These are phyloP conservation scores for Daphne laureola DNA, from an alignment of 441 rosid genomes.

Conservation along the genomic window DNA sequence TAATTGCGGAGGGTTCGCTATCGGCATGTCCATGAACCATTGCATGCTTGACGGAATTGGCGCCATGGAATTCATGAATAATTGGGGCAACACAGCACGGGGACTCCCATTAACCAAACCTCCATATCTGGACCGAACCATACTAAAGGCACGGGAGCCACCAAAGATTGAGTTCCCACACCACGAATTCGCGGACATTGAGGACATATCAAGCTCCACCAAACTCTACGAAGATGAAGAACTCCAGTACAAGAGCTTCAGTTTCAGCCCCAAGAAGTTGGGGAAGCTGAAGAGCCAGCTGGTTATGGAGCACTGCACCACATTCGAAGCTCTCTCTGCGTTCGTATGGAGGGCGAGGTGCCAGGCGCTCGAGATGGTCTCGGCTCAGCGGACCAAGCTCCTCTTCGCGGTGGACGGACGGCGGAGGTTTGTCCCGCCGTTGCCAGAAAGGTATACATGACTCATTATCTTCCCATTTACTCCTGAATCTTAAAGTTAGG, in stretches of 20 bases:
- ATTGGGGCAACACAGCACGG: conserved; percentile 75
- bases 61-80: conserved; percentile 80
- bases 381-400: conserved; percentile 62
- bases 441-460: conserved; percentile 43
- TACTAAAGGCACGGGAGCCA: conserved; percentile 48
- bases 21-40: conserved; percentile 76
- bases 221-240: conserved; percentile 50
- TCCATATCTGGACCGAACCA: conserved; percentile 54
- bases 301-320: conserved; percentile 47
- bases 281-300: conserved; percentile 37
- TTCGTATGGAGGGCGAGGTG: conserved; percentile 77
- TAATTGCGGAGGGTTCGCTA: conserved; percentile 68
- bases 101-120: conserved; percentile 51
- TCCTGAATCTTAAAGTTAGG: too few relatives aligned
- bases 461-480: too few relatives aligned
- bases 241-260: conserved; percentile 52
- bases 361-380: conserved; percentile 44
- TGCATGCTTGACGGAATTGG: conserved; percentile 74
- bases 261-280: conserved; percentile 51
- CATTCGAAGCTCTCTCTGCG: conserved; percentile 66
- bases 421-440: conserved; percentile 46
- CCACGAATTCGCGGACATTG: conserved; percentile 60
- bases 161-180: conserved; percentile 50
- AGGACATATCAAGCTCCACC: conserved; percentile 49
- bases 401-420: conserved; percentile 83